phyloP scores from a whole-genome alignment of 495 filamentous ascomycete genomes.

The Daldinia childiae region DNA sequence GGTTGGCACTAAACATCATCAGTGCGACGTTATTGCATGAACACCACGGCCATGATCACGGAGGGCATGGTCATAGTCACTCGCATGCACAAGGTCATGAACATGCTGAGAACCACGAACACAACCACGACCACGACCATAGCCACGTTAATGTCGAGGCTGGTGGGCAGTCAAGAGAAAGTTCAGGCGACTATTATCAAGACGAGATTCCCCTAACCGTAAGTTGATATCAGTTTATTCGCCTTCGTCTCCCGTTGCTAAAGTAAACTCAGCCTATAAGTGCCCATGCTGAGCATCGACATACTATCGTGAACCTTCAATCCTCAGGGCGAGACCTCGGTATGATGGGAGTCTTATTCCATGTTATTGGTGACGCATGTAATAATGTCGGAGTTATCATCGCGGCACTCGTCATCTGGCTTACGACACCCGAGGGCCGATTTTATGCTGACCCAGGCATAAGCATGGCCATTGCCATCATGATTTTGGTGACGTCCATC shows the following conservation, averaged over 20 bases:
- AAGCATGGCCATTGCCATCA: constrained; percentile 83
- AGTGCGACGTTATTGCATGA: constrained; percentile 84
- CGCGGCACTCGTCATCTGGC: constrained; percentile 86
- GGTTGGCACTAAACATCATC: constrained; percentile 82
- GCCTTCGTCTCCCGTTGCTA: constrained; percentile 64
- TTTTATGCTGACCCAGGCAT: constrained; percentile 86
- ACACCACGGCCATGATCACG: constrained; percentile 50
- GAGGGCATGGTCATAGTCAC: constrained; percentile 42
- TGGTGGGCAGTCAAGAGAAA: constrained; percentile 52
- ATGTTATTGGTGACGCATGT: constrained; percentile 90
- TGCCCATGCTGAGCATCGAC: constrained; percentile 70
- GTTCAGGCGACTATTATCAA: constrained; percentile 53
- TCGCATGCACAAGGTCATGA: constrained; percentile 46
- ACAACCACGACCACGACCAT: constrained; percentile 17
- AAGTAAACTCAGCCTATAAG: constrained; percentile 62
- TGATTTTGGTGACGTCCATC: constrained; percentile 86
- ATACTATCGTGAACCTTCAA: constrained; percentile 43
- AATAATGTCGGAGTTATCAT: constrained; percentile 93
- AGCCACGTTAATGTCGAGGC: constrained; percentile 74
- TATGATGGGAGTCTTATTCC: constrained; percentile 91
- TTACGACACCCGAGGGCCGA: constrained; percentile 61
- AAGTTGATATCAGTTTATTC: constrained; percentile 43
- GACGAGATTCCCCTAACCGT: constrained; percentile 56
- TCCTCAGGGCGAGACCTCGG: constrained; percentile 71
- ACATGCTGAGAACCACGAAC: constrained; percentile 7